Evolutionary conservation across 441 rosid genomes (phyloP).

Genomic region (Raphanus hybrid): DNA sequence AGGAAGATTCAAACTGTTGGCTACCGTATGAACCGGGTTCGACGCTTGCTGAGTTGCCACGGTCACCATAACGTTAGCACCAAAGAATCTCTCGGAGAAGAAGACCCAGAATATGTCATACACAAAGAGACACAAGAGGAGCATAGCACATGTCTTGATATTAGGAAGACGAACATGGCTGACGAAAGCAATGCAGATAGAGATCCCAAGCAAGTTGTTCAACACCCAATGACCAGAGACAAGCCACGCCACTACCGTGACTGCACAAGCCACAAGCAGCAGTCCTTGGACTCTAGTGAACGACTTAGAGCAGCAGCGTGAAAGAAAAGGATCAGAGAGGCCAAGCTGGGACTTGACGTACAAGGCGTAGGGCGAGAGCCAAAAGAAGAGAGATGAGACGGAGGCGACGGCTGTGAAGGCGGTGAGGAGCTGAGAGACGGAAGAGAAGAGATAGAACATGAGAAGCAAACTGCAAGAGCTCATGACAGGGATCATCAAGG

Average conservation of each 20-base stretch:
- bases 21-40: slow-evolving; percentile 94
- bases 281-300: slow-evolving; percentile 76
- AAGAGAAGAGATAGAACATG: slow-evolving; percentile 93
- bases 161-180: slow-evolving; percentile 97
- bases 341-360: slow-evolving; percentile 66
- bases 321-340: slow-evolving; percentile 81
- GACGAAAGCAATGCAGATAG: slow-evolving; percentile 91
- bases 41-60: slow-evolving; percentile 97
- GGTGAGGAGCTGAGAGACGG: slow-evolving; percentile 88
- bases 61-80: slow-evolving; percentile 97
- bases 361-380: slow-evolving; percentile 66
- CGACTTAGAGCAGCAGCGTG: slow-evolving; percentile 87
- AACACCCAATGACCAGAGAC: slow-evolving; percentile 93
- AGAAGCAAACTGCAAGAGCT: slow-evolving; percentile 96
- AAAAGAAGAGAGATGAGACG: slow-evolving; percentile 85
- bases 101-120: slow-evolving; percentile 79
- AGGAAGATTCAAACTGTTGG: slow-evolving; percentile 92
- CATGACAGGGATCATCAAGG: slow-evolving; percentile 92
- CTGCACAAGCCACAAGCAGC: slow-evolving; percentile 55
- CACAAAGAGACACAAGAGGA: slow-evolving; percentile 83
- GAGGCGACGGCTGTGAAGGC: slow-evolving; percentile 95
- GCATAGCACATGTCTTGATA: slow-evolving; percentile 89
- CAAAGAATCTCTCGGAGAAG: slow-evolving; percentile 96
- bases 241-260: slow-evolving; percentile 84
- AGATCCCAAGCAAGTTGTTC: slow-evolving; percentile 89